Conservation (phyloP, 805 yeast genomes). For the Saturnispora zaruensis region DNA sequence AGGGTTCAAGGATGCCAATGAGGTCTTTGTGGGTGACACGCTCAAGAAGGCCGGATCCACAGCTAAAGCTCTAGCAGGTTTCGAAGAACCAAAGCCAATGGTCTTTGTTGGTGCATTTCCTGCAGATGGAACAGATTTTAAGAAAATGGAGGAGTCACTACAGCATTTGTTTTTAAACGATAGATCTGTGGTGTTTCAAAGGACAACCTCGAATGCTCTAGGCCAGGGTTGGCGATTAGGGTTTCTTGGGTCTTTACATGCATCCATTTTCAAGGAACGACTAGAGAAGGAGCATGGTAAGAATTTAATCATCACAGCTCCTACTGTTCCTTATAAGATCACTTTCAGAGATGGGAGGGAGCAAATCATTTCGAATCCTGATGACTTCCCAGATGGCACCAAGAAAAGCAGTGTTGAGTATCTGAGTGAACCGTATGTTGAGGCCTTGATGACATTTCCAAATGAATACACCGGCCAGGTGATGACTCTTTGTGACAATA, state of each 20-base stretch:
- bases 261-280: slow-evolving; percentile 88
- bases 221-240: slow-evolving; percentile 99
- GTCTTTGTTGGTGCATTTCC: slow-evolving; percentile 98
- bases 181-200: slow-evolving; percentile 78
- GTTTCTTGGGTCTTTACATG: slow-evolving; percentile 88
- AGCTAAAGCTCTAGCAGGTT: slow-evolving; percentile 81
- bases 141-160: slow-evolving; percentile 80
- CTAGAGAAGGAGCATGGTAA: slow-evolving; percentile 92
- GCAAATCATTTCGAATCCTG: slow-evolving; percentile 74
- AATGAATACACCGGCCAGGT: slow-evolving; percentile 82
- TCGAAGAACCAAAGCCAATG: slow-evolving; percentile 97
- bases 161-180: slow-evolving; percentile 85
- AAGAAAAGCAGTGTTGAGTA: slow-evolving; percentile 34
- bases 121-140: slow-evolving; percentile 87
- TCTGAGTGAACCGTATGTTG: slow-evolving; percentile 79
- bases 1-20: slow-evolving; percentile 82
- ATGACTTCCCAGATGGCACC: slow-evolving; percentile 72
- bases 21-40: slow-evolving; percentile 90
- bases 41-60: slow-evolving; percentile 50
- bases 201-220: slow-evolving; percentile 86
- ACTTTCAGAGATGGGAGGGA: slow-evolving; percentile 58
- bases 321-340: slow-evolving; percentile 88
- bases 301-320: slow-evolving; percentile 83
- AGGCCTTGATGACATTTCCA: slow-evolving; percentile 85
- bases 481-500: slow-evolving; percentile 74